A percentile compares a stretch with the other conserved stretches of the same genome.
Evolutionary conservation across 352 stramenopile genomes (phyloP).

Genomic region (Globisporangium okanoganense): DNA sequence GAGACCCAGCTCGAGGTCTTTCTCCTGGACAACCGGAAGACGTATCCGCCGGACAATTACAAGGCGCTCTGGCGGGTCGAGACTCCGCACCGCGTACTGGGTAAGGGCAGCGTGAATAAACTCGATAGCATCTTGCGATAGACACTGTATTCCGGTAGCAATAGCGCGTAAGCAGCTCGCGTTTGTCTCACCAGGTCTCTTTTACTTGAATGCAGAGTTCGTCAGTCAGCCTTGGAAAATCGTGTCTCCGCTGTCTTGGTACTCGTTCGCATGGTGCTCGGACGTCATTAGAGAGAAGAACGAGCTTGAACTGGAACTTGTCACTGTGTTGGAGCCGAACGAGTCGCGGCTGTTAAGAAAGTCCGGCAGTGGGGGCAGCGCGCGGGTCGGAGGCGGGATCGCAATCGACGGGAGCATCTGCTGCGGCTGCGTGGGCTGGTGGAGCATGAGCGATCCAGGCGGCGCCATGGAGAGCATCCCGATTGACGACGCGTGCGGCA

Average conservation of each 20-base stretch:
- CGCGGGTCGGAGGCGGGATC: constrained; percentile 34
- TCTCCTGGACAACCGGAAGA: constrained; percentile 63
- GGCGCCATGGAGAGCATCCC: constrained; percentile 21
- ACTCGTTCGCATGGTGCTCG: constrained; percentile 45
- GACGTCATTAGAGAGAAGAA: constrained; percentile 50
- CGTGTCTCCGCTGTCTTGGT: constrained; percentile 29
- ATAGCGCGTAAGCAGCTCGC: not conserved
- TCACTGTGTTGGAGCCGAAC: constrained; percentile 34
- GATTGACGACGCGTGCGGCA: constrained; percentile 24
- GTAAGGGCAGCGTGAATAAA: constrained; percentile 80
- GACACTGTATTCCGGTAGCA: not conserved
- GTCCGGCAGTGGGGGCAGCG: constrained; percentile 53
- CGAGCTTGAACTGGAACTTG: constrained; percentile 21
- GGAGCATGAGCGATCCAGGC: constrained; percentile 2
- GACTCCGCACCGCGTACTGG: constrained; percentile 63
- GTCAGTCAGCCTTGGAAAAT: constrained; percentile 41
- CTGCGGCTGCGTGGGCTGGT: not conserved
- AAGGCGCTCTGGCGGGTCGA: constrained; percentile 74
- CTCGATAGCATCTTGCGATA: constrained; percentile 77
- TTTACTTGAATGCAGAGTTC: not conserved
- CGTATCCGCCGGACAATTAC: constrained; percentile 57
- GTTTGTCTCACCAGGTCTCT: not conserved
- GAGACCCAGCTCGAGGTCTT: constrained; percentile 81
- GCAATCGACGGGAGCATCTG: constrained; percentile 48
- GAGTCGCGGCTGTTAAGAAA: constrained; percentile 61